Base-by-base conservation (phyloP, 345 rosid species). In the Lenwebbia sp. region DNA sequence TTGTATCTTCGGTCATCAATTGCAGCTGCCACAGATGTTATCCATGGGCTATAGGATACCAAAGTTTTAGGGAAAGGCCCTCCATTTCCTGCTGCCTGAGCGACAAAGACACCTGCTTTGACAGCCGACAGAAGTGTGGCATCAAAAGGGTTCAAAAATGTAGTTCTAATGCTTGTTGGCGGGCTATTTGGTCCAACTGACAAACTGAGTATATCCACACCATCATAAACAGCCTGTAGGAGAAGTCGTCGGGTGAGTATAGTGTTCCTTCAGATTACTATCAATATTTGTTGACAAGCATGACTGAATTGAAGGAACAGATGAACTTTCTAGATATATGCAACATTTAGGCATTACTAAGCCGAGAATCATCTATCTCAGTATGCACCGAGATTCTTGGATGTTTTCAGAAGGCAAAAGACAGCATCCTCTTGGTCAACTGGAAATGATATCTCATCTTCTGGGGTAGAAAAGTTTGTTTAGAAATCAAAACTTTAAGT, bases 41-140 rank as follows among this genome's bases (percentile, higher is more conserved):
- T 95, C 99, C 99, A 96, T 49, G 99, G 99, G 92, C 99, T 96
- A 87, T 96, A 97, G 10, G 99, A 94, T 84, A 97, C 96, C 92
- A 97, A 84, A 60, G 98, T 96, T 93, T 95, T 96, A 5, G 99
- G 98, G 87, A 96, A 97, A 89, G 99, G 99, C 51, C 99, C 99
- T 50, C 99, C 98, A 87, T 97, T 97, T 85, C 98, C 99, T 54
- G 96, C 99, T 65, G 99, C 99, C 91, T 97, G 99, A 81, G 95
- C 99, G 85, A 97, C 98, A 89, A 97, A 97, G 60, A 96, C 96
- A 90, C 98, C 99, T 86, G 99, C 99, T 89, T 96, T 97, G 85
- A 96, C 99, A 85, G 99, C 99, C 6, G 94, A 96, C 83, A 96
- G 98, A 90, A 97, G 99, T 49, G 98, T 96, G 81, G 94, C 96